Percentiles rank a stretch among this genome's conserved stretches.
These are phyloP conservation scores for Aspergillus sp. DNA, from an alignment of 2,329 filamentous ascomycete species.

Conservation along the genomic window DNA sequence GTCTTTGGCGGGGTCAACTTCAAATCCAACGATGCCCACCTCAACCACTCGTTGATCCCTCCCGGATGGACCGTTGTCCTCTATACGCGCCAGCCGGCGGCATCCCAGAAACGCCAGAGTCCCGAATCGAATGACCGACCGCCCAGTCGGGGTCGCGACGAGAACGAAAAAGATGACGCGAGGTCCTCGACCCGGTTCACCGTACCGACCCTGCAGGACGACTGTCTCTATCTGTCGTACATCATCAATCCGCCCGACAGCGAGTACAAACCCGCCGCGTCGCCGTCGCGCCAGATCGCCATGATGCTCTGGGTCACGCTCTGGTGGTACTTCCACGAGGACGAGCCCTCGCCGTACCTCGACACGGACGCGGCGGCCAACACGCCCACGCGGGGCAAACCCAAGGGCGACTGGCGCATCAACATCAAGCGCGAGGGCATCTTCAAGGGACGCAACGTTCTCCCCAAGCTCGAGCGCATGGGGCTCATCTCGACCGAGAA, in stretches of 20 bases:
- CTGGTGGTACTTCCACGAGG: constrained; percentile 97
- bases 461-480: constrained; percentile 93
- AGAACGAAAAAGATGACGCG: constrained; percentile 32
- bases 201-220: constrained; percentile 71
- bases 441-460: constrained; percentile 75
- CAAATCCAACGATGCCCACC: constrained; percentile 74
- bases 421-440: constrained; percentile 85
- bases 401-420: constrained; percentile 82
- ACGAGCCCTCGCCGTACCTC: constrained; percentile 65
- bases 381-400: constrained; percentile 69
- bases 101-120: constrained; percentile 15
- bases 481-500: constrained; percentile 76
- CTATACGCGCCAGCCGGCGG: constrained; percentile 59
- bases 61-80: constrained; percentile 89
- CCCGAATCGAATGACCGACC: constrained; percentile 10
- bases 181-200: constrained; percentile 55
- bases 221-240: constrained; percentile 87
- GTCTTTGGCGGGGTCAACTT: constrained; percentile 92
- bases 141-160: constrained; percentile 11
- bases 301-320: constrained; percentile 96
- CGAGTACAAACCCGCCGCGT: constrained; percentile 77
- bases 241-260: constrained; percentile 78
- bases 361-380: constrained; percentile 61
- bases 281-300: constrained; percentile 83
- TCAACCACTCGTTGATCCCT: constrained; percentile 65